Base-by-base conservation (phyloP, 2,329 filamentous ascomycete species). In the Plenodomus biglobosus region DNA sequence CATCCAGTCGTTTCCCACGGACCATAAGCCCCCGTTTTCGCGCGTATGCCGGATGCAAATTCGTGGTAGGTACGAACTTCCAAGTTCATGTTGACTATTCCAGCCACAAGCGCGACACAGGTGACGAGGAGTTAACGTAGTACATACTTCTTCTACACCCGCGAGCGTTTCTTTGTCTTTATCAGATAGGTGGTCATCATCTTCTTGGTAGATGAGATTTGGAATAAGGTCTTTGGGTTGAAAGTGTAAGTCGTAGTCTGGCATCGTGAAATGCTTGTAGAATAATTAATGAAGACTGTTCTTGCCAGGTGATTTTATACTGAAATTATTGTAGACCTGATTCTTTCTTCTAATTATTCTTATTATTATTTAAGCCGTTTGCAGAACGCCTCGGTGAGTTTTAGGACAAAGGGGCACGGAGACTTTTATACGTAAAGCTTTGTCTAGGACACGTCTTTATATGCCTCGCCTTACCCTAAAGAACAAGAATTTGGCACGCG, bases 41-140 rank as follows among this genome's bases (percentile, higher is more conserved):
- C 18, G 18, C 11, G 46, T 44, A 27, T 49, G 30, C 2, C 2
- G 3, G 36, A 49, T 40, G 16, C 37, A 40, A 27, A 49, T 10
- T 37, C 46, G 34, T 24, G 46, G 41, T 36, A 49, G 22, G 17
- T 49, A 49, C 3, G 40, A 40, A 10, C 8, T 17, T 15, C 6
- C 16, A 11, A 36, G 21, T 40, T 49, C 40, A 27, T 44, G 10
- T 4, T 40, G 8, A 16, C 19, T 38, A 11, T 13, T 40, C 46
- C 46, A 49, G 27, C 41, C 40, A 37, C 46, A 49, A 17, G 41
- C 40, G 35, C 46, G 32, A 36, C 46, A 44, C 32, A 49, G 22
- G 10, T 24, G 6, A 32, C 27, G 11, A 7, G 6, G 11, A 7
- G 8, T 15, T 3, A 15, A 15, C 7, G 27, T 8, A 32, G 8